These are phyloP conservation scores for Venturia effusa DNA, from an alignment of 2,329 filamentous ascomycete species.

Conservation along the genomic window DNA sequence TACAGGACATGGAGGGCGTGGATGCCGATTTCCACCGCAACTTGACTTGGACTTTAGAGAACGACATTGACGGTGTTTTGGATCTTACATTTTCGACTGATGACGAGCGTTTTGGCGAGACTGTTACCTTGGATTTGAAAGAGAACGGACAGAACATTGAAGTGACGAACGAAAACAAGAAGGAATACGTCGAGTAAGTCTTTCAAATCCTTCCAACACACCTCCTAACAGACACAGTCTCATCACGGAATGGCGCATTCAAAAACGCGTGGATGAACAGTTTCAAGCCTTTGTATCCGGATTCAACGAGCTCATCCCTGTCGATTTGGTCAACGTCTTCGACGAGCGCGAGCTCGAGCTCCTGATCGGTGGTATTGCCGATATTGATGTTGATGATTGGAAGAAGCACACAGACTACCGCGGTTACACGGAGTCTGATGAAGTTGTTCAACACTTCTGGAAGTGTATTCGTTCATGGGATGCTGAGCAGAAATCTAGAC, in stretches of 20 bases:
- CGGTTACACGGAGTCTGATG: constrained; percentile 94
- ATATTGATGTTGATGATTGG: constrained; percentile 99
- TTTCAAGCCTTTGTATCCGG: constrained; percentile 97
- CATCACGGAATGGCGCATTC: constrained; percentile 98
- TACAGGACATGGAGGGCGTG: constrained; percentile 97
- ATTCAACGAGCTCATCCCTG: constrained; percentile 94
- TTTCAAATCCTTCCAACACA: background rate
- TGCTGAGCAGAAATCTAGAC: constrained; percentile 91
- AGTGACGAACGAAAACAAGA: constrained; percentile 97
- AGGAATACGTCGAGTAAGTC: constrained; percentile 85
- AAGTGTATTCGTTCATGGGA: constrained; percentile 95
- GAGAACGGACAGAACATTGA: constrained; percentile 83
- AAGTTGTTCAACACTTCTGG: constrained; percentile 98
- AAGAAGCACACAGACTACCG: constrained; percentile 99
- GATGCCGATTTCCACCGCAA: constrained; percentile 97
- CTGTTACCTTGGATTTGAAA: constrained; percentile 88
- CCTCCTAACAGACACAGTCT: constrained; percentile 43
- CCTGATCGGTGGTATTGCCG: constrained; percentile 96
- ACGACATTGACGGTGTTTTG: constrained; percentile 89
- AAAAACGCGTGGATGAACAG: constrained; percentile 96
- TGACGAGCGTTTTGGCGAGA: constrained; percentile 92
- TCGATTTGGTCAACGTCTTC: constrained; percentile 95
- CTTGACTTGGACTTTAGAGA: constrained; percentile 94
- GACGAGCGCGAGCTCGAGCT: constrained; percentile 95
- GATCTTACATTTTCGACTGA: constrained; percentile 96